Base-by-base conservation (phyloP, 805 yeast species). In the Candida silvicultrix region DNA sequence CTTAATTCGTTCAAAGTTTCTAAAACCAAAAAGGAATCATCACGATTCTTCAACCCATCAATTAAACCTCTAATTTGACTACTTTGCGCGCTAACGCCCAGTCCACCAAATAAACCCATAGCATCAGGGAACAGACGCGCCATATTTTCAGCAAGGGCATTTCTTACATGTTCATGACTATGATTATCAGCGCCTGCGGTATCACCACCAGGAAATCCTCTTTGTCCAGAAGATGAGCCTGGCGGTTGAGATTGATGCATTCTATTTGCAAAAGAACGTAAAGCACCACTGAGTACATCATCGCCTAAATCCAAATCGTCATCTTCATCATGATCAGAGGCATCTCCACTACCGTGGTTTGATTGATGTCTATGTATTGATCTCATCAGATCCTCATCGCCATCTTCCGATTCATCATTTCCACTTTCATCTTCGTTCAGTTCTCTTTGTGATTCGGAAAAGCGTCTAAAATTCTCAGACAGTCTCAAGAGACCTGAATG, bases 1-100 rank as follows among this genome's bases (percentile, higher is more conserved):
- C 84, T 75, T 19, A 86, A 61, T 56, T 84, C 87, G 51, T 75
- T 81, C 43, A 85, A 63, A 2, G 82, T 75, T 56, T 84, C 90
- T 55, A 82, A 60, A 2, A 85, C 71, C 18, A 81, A 50, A 55
- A 70, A 84, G 0, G 88, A 73, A 55, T 83, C 86, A 2, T 75
- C 80, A 14, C 52, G 53, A 40, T 44, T 49, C 11, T 43, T 44
- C 22, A 53, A 43, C 9, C 52, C 56, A 2, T 44, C 48, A 18
- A 55, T 43, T 31, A 67, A 51, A 5, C 50, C 63, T 10, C 48
- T 31, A 11, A 65, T 49, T 21, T 65, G 53, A 5, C 57, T 37
- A 4, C 51, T 53, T 2, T 49, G 49, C 18, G 51, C 43, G 4
- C 43, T 22, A 12, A 45, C 50, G 15, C 49, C 51, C 6, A 60